Percentiles rank a stretch among this genome's conserved stretches.
These are phyloP conservation scores for Leptographium flavum DNA, from an alignment of 2,329 filamentous ascomycete genomes.

Conservation along the genomic window DNA sequence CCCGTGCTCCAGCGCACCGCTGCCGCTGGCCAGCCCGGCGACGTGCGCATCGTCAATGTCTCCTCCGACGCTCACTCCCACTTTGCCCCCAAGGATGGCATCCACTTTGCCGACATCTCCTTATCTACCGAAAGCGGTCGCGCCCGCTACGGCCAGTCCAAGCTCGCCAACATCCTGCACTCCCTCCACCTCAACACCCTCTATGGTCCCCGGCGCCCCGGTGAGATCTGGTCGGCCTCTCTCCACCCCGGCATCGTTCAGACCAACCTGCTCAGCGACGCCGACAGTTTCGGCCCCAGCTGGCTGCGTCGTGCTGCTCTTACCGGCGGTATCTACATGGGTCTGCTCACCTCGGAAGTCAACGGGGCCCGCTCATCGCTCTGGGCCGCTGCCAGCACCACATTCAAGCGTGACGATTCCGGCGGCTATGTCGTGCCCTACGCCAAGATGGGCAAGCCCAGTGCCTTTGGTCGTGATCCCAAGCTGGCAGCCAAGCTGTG, in stretches of 20 bases:
- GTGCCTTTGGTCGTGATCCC: background rate
- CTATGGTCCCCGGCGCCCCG: slow-evolving; percentile 3
- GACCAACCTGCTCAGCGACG: slow-evolving; percentile 10
- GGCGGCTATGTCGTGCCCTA: slow-evolving; percentile 13
- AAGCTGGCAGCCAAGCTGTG: slow-evolving; percentile 4
- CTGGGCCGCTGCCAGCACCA: slow-evolving; percentile 11
- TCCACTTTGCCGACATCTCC: slow-evolving; percentile 7
- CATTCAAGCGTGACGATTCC: slow-evolving; percentile 9
- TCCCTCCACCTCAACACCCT: slow-evolving; percentile 1
- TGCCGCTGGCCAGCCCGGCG: slow-evolving; percentile 8
- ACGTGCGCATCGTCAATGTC: slow-evolving; percentile 12
- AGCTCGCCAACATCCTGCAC: slow-evolving; percentile 10
- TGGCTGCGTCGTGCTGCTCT: slow-evolving; percentile 8
- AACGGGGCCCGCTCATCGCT: slow-evolving; percentile 14
- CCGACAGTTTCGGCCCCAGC: slow-evolving; percentile 7
- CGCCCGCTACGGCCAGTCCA: slow-evolving; percentile 10
- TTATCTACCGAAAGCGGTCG: slow-evolving; percentile 1
- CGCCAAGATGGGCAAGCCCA: slow-evolving; percentile 11
- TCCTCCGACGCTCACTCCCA: slow-evolving; percentile 6
- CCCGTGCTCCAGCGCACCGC: slow-evolving; percentile 21
- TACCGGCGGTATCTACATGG: slow-evolving; percentile 10
- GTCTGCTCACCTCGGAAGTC: slow-evolving; percentile 10
- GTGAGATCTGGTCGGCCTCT: slow-evolving; percentile 5
- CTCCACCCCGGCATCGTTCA: slow-evolving; percentile 8
- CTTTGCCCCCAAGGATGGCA: slow-evolving; percentile 4